phyloP scores from a whole-genome alignment of 2,329 filamentous ascomycete genomes.

The Bretziella fagacearum region DNA sequence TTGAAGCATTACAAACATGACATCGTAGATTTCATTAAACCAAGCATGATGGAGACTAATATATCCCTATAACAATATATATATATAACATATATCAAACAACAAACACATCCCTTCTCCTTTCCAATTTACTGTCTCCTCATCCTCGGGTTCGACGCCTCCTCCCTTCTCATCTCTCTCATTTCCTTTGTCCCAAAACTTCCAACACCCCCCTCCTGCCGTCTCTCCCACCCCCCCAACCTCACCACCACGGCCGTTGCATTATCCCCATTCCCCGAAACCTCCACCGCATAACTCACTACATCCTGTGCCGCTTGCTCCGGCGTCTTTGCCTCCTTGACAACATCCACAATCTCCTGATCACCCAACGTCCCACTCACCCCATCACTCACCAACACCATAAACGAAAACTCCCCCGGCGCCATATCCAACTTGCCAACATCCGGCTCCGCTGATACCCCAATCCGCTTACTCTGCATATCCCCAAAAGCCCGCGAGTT shows the following conservation, averaged over 20 bases:
- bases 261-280: slow-evolving; percentile 50
- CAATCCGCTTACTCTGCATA: slow-evolving; percentile 77
- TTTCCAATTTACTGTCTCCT: slow-evolving; percentile 31
- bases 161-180: slow-evolving; percentile 62
- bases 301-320: slow-evolving; percentile 67
- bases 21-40: neutral
- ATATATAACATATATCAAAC: neutral
- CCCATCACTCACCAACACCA: slow-evolving; percentile 79
- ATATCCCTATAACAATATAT: neutral
- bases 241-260: slow-evolving; percentile 51
- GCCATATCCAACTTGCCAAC: slow-evolving; percentile 61
- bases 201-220: slow-evolving; percentile 71
- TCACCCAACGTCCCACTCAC: slow-evolving; percentile 73
- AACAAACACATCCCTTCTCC: neutral
- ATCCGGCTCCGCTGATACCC: slow-evolving; percentile 87
- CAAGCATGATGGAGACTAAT: neutral
- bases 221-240: slow-evolving; percentile 52
- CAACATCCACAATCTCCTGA: slow-evolving; percentile 88
- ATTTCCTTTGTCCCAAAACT: slow-evolving; percentile 86
- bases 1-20: neutral
- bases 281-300: slow-evolving; percentile 77
- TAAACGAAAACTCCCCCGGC: slow-evolving; percentile 73
- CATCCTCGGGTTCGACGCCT: slow-evolving; percentile 67
- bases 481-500: slow-evolving; percentile 93
- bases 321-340: slow-evolving; percentile 85